Base-by-base conservation (phyloP, 306 rosid species). In the Medicago lupulina region DNA sequence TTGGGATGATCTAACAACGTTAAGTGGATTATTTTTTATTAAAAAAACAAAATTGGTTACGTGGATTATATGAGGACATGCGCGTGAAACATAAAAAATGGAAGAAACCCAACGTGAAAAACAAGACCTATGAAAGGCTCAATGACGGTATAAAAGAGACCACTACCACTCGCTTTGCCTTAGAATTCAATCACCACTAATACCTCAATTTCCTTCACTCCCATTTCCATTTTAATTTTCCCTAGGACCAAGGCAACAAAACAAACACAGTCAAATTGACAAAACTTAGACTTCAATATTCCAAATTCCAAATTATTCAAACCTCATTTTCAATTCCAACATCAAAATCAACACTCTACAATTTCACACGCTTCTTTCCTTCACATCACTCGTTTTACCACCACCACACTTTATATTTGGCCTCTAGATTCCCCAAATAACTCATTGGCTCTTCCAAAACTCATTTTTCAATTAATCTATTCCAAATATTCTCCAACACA, bases 51-150 rank as follows among this genome's bases (percentile, higher is more conserved):
- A 28, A 28, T 28, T 28, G 31, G 4, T 28, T 3, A 28, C 31
- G 31, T 28, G 13, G 49, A 10, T 11, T 11, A 43, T 10, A 43
- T 49, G 66, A 60, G 9, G 14, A 28, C 41, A 25, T 10, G 41
- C 19, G 66, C 66, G 66, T 60, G 75, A 63, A 40, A 64, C 55
- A 53, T 54, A 10, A 11, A 19, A 74, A 80, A 74, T 8, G 71
- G 9, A 74, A 36, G 76, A 36, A 80, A 80, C 3, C 6, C 15
- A 81, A 81, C 73, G 84, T 81, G 84, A 51, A 69, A 69, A 81
- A 81, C 80, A 81, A 81, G 84, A 65, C 0, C 58, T 67, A n/a
- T 46, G 57, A 44, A 55, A 46, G 15, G 16, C 51, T 46, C 51
- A 13, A 46, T 13, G 7, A 46, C 6, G 11, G 9, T 40, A 9